Evolutionary conservation across 2,329 filamentous ascomycete genomes (phyloP), one percentile per base, ranked within the genome.

Genomic region (Aspergillus transmontanensis): DNA sequence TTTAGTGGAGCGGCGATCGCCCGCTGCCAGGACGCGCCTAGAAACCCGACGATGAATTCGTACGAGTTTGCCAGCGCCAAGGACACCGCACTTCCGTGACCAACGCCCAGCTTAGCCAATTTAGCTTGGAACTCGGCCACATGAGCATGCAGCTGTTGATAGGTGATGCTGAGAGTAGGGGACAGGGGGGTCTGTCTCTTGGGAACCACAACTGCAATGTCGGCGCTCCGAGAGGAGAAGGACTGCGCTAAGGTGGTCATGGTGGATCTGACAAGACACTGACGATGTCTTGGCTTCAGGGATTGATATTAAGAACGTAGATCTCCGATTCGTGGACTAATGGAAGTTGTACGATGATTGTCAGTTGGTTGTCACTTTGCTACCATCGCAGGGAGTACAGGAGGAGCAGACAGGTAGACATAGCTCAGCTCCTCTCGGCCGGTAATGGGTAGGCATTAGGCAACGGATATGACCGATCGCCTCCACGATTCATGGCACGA

Each of bases 1-100:
- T 96, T 96, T 68, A 96, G 82, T n/a, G 92, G 93, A 3, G 93
- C 93, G 9, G 92, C 92, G 69, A 95, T 90, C 34, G 84, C 91
- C 71, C 93, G 86, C 81, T 95, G 92, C 87, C 90, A 93, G n/a
- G 91, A 87, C 21, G 89, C 86, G n/a, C 92, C 92, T 51, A 96
- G 85, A 79, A 96, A 96, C 2, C 92, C 89, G 61, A 95, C 88
- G 74, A 96, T 91, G 80, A 96, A 95, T 77, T 94, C 91, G 79
- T 93, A 94, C 59, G 90, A 93, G 81, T 96, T 96, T 63, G 90
- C 86, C 21, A 93, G 85, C 32, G 92, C 90, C 75, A 96, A 93
- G 55, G 92, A 95, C 58, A 96, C 91, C 54, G 91, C 89, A 16
- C 89, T 86, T 68, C 85, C 84, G 50, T 86, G 84, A 61, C 84